Conservation (phyloP, 176 grass and related monocot species). For the Dendrocalamus sinicus region DNA sequence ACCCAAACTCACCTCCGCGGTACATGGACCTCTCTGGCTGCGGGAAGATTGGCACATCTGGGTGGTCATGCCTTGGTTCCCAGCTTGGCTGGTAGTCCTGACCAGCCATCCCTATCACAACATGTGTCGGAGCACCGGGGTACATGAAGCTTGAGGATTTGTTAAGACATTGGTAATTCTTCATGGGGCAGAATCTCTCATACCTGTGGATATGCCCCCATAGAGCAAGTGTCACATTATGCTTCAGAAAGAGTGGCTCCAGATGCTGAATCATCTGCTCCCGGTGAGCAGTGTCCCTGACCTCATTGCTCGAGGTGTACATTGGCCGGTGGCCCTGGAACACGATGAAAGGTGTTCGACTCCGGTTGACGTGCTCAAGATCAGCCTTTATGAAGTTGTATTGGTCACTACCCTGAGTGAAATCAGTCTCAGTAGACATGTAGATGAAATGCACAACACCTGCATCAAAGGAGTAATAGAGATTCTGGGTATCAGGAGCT, state of each 20-base stretch:
- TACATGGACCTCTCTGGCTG: constrained; percentile 83
- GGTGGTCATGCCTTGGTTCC: constrained; percentile 77
- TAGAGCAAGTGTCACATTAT: constrained; percentile 92
- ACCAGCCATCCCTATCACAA: constrained; percentile 96
- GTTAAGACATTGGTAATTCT: constrained; percentile 72
- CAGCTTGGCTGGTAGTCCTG: constrained; percentile 80
- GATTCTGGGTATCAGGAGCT: constrained; percentile 78
- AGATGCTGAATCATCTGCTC: constrained; percentile 73
- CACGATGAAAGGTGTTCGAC: constrained; percentile 83
- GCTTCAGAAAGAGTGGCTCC: constrained; percentile 72
- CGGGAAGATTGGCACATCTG: constrained; percentile 71
- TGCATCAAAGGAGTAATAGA: constrained; percentile 85
- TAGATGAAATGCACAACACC: constrained; percentile 95
- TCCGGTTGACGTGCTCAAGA: constrained; percentile 80
- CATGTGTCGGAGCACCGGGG: constrained; percentile 77
- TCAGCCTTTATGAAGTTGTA: constrained; percentile 84
- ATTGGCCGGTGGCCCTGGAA: constrained; percentile 95
- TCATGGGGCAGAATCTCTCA: constrained; percentile 89
- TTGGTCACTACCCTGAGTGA: constrained; percentile 72
- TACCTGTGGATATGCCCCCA: constrained; percentile 98
- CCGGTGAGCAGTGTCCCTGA: constrained; percentile 30
- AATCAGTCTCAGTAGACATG: constrained; percentile 93
- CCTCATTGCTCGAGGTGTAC: constrained; percentile 86
- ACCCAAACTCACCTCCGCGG: constrained; percentile 83
- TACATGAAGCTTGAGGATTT: constrained; percentile 67